Evolutionary conservation across 148 eudicot species (phyloP).

Genomic region (Vaccinium darrowii): DNA sequence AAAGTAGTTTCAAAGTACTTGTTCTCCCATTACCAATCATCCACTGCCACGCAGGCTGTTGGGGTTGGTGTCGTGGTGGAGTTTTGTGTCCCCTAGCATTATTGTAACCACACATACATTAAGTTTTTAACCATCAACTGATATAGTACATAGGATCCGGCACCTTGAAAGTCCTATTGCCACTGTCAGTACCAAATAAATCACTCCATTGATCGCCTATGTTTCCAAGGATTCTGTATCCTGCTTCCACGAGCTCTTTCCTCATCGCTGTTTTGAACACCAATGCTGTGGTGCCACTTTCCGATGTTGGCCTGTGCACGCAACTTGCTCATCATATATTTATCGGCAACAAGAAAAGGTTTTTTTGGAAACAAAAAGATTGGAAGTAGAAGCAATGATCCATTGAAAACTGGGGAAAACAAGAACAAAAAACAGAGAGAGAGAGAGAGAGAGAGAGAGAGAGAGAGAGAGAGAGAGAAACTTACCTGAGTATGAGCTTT

Average conservation of each 20-base stretch:
- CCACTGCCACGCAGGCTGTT: too few relatives aligned
- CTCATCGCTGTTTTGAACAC: conserved; percentile 28
- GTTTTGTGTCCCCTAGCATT: too few relatives aligned
- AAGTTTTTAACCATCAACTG: conserved; percentile 14
- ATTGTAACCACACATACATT: too few relatives aligned
- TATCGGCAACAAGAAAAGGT: not conserved
- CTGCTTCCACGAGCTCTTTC: conserved; percentile 19
- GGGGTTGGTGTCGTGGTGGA: too few relatives aligned
- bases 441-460: not conserved
- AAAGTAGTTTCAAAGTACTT: too few relatives aligned
- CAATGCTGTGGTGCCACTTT: conserved; percentile 4
- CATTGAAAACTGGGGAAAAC: not conserved
- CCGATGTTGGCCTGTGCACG: not conserved
- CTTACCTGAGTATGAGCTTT: conserved; percentile 45
- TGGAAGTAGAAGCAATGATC: not conserved
- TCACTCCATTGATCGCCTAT: conserved; percentile 55
- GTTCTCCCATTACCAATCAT: too few relatives aligned
- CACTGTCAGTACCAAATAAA: conserved; percentile 40
- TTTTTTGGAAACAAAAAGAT: not conserved
- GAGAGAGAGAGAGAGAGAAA: too few relatives aligned
- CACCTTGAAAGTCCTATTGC: conserved; percentile 63
- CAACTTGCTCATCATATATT: not conserved
- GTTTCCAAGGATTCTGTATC: conserved; percentile 25
- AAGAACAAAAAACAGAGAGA: not conserved
- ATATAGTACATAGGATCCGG: conserved; percentile 72